Evolutionary conservation across 1,139 yeast species (phyloP).

Genomic region (Hansenula sp.): DNA sequence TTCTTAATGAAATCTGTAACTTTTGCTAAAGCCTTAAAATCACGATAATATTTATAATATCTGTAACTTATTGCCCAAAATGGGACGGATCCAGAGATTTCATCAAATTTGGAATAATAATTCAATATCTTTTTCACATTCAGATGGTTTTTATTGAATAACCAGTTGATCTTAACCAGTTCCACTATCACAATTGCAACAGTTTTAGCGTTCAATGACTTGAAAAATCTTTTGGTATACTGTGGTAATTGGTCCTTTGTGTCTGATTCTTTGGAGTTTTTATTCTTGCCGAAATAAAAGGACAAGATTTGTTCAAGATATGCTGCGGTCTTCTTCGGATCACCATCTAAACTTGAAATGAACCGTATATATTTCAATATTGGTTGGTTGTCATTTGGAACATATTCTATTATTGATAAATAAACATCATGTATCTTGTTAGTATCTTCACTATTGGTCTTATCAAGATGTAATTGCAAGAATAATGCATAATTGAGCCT

Average conservation of each 20-base stretch:
- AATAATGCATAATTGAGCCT: conserved; percentile 39
- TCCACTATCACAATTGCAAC: conserved; percentile 34
- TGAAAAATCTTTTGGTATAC: conserved; percentile 22
- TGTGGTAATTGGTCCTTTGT: conserved; percentile 1
- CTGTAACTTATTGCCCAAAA: conserved; percentile 59
- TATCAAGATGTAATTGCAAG: conserved; percentile 9
- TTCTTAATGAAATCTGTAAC: conserved; percentile 41
- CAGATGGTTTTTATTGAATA: conserved; percentile 27
- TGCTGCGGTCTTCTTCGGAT: conserved; percentile 19
- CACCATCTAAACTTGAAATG: conserved; percentile 18
- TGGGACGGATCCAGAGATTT: conserved; percentile 35
- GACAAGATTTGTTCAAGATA: conserved; percentile 23
- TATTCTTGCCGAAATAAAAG: conserved; percentile 16
- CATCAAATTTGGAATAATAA: conserved; percentile 33
- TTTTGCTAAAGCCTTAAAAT: conserved; percentile 39
- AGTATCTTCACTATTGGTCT: conserved; percentile 7
- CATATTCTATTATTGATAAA: conserved; percentile 12
- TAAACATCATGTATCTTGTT: conserved; percentile 19
- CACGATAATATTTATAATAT: conserved; percentile 42
- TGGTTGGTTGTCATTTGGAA: conserved; percentile 16
- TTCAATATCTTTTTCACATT: conserved; percentile 41
- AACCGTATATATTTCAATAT: conserved; percentile 17
- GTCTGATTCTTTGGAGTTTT: conserved; percentile 13
- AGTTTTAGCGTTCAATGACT: conserved; percentile 29
- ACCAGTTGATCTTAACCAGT: conserved; percentile 35